These are phyloP conservation scores for Fusarium transvaalense DNA, from an alignment of 2,329 filamentous ascomycete genomes.

Conservation along the genomic window DNA sequence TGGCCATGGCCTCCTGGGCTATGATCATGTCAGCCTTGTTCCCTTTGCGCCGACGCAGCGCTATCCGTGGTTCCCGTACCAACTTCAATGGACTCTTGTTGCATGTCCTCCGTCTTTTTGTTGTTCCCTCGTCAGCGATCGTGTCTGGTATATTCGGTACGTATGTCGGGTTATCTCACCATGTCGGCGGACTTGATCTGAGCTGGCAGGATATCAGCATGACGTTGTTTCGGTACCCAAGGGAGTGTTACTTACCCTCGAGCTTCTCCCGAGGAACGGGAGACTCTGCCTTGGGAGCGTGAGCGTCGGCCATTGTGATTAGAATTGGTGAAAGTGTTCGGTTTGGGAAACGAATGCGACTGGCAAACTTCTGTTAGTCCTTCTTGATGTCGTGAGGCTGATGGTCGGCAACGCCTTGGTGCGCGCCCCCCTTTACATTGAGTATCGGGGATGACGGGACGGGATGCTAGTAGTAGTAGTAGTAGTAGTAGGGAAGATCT, in stretches of 20 bases:
- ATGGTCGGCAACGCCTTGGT: slow-evolving; percentile 31
- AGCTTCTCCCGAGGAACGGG: slow-evolving; percentile 77
- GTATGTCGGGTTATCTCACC: slow-evolving; percentile 68
- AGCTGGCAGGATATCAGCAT: slow-evolving; percentile 65
- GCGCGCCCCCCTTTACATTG: slow-evolving; percentile 25
- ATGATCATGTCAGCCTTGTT: slow-evolving; percentile 46
- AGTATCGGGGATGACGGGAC: slow-evolving; percentile 8
- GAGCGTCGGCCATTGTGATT: slow-evolving; percentile 55
- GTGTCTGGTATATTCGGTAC: slow-evolving; percentile 21
- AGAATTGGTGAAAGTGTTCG: slow-evolving; percentile 20
- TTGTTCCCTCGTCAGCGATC: slow-evolving; percentile 49
- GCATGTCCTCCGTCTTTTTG: slow-evolving; percentile 93
- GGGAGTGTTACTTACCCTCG: slow-evolving; percentile 67
- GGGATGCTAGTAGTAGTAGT: slow-evolving; percentile 18
- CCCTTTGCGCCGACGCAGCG: slow-evolving; percentile 7
- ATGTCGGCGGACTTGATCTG: slow-evolving; percentile 99
- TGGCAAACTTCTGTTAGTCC: slow-evolving; percentile 22
- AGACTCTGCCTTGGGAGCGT: slow-evolving; percentile 54
- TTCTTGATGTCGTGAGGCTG: slow-evolving; percentile 34
- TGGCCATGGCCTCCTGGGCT: slow-evolving; percentile 74
- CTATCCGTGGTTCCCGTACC: slow-evolving; percentile 69
- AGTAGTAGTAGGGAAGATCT: not conserved
- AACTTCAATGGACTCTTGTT: slow-evolving; percentile 93
- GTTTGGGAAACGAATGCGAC: slow-evolving; percentile 29
- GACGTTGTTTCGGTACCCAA: slow-evolving; percentile 5